Percentiles rank a stretch among this genome's conserved stretches.
Conservation (phyloP, 192 early-diverging fungal species). For the Podila minutissima region DNA sequence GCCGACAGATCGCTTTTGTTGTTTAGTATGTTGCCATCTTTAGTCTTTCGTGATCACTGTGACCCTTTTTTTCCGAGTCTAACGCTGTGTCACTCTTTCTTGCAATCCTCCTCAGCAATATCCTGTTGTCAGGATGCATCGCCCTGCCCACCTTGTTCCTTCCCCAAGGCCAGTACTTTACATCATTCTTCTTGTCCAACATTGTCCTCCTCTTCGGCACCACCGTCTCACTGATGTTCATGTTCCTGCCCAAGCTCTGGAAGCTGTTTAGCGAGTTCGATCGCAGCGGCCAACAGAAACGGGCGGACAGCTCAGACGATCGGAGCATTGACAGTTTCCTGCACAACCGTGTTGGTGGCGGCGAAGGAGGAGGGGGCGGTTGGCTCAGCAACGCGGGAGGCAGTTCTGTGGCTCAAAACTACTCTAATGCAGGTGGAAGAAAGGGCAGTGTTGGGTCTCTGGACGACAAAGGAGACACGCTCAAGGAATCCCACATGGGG, state of each 20-base stretch:
- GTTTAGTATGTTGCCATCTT: slow-evolving; percentile 53
- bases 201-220: slow-evolving; percentile 57
- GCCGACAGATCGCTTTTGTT: slow-evolving; percentile 58
- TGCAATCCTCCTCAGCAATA: slow-evolving; percentile 16
- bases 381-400: neutral
- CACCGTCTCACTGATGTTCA: slow-evolving; percentile 57
- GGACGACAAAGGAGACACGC: slow-evolving; percentile 20
- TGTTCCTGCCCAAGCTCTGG: slow-evolving; percentile 59
- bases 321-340: slow-evolving; percentile 19
- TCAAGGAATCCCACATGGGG: slow-evolving; percentile 54
- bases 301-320: slow-evolving; percentile 9
- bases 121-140: slow-evolving; percentile 43
- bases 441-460: slow-evolving; percentile 19
- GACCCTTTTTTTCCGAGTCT: too few species aligned
- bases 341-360: slow-evolving; percentile 5
- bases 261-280: slow-evolving; percentile 46
- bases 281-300: neutral
- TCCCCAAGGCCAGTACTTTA: slow-evolving; percentile 54
- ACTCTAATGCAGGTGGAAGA: slow-evolving; percentile 2
- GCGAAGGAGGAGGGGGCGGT: slow-evolving; percentile 10
- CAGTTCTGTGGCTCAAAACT: neutral
- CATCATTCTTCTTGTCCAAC: slow-evolving; percentile 57
- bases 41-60: neutral
- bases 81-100: neutral
- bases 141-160: slow-evolving; percentile 47